Base-by-base conservation (phyloP, 495 filamentous ascomycete species). In the Penicillium fimorum region DNA sequence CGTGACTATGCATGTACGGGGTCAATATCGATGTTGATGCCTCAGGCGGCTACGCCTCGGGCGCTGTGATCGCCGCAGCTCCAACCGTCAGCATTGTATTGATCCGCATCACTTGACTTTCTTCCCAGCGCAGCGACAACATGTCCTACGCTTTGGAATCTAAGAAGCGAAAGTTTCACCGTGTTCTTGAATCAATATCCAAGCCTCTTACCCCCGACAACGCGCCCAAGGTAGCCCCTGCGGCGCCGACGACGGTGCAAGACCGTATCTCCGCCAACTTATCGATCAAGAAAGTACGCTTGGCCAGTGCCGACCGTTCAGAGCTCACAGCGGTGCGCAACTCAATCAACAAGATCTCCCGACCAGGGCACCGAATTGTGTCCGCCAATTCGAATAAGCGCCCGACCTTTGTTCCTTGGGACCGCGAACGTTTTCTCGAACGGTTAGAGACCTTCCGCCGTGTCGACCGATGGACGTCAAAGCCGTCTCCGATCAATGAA, bases 361-460 rank as follows among this genome's bases (percentile, higher is more conserved):
- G 64, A 27, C 55, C 72, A 1, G 44, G 46, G 5, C 59, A 56
- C 22, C 68, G 66, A 54, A 55, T 61, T 13, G 50, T 66, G 3
- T 67, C 64, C 1, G 45, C 56, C 18, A 67, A 68, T 10, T 59
- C 67, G 15, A 54, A 65, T 7, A 65, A 61, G 62, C 77, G 64
- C 58, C 84, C 72, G 13, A 84, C 80, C 50, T 97, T 92, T 69
- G 85, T 86, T 50, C 93, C 92, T 8, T 87, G 87, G 82, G 90
- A 93, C 67, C 88, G 92, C 48, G 84, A 84, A 29, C 83, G 85
- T 56, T 93, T 98, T 59, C 81, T 97, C 3, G 82, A 84, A 58
- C 79, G 94, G 20, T 75, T 98, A 43, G 87, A 87, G 58, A 94
- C 92, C 2, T 98, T 94, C 61, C 85, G 91, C 50, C 90, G 91